phyloP scores from a whole-genome alignment of 1,284 basidiomycete genomes.

The Leccinum subatratum region DNA sequence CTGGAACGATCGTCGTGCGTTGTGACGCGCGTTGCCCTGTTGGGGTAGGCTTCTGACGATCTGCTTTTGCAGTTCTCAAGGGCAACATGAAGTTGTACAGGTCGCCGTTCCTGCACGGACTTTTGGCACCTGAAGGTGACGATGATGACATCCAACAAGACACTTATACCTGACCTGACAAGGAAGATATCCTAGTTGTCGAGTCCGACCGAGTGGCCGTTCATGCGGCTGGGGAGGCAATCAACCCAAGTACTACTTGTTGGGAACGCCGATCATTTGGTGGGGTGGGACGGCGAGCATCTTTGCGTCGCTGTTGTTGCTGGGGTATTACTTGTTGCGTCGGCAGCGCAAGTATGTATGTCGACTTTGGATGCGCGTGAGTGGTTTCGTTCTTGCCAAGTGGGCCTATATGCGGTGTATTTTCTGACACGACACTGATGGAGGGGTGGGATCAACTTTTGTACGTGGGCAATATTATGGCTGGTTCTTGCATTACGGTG shows the following conservation, averaged over 20 bases:
- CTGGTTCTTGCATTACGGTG: slow-evolving; percentile 89
- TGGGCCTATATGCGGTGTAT: background rate
- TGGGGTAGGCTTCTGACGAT: slow-evolving; percentile 3
- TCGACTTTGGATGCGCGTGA: slow-evolving; percentile 85
- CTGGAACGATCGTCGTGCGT: slow-evolving; percentile 87
- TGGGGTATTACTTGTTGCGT: slow-evolving; percentile 74
- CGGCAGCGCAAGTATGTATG: slow-evolving; percentile 83
- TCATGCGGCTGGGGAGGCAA: slow-evolving; percentile 82
- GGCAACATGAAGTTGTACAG: slow-evolving; percentile 81
- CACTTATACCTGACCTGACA: slow-evolving; percentile 94
- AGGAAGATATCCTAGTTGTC: slow-evolving; percentile 97
- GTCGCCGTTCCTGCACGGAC: slow-evolving; percentile 93
- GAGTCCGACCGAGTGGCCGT: slow-evolving; percentile 90
- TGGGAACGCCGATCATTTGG: slow-evolving; percentile 92
- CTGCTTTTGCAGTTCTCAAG: slow-evolving; percentile 58
- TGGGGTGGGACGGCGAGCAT: slow-evolving; percentile 78
- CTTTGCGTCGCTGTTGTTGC: slow-evolving; percentile 48
- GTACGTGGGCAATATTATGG: slow-evolving; percentile 91
- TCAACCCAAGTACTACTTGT: slow-evolving; percentile 88
- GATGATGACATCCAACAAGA: slow-evolving; percentile 99
- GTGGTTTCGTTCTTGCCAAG: slow-evolving; percentile 29
- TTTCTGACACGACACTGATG: slow-evolving; percentile 25
- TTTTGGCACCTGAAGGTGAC: slow-evolving; percentile 99
- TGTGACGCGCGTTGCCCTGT: background rate
- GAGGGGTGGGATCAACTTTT: slow-evolving; percentile 93